Evolutionary conservation across 202 grass and related monocot genomes (phyloP), one percentile per base, ranked within the genome.

Genomic region (Carex arenaria): DNA sequence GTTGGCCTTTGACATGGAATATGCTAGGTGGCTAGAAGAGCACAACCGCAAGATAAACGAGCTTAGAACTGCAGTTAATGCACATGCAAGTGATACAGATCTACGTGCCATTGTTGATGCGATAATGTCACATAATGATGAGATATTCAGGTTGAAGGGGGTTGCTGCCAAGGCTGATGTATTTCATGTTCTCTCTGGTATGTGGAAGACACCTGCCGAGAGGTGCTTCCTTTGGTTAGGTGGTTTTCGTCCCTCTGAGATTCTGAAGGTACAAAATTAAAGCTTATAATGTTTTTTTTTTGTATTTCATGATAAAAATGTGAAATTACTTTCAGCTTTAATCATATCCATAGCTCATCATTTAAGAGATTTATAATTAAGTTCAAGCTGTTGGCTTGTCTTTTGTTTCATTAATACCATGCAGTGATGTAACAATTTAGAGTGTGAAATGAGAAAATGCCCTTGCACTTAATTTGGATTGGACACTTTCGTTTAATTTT

Each of bases 131-230:
- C 92, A 94, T 69, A 89, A 94, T 80, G 89, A 98, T 78, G 95
- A 98, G 42, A 93, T 98, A 65, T 94, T 89, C 78, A 92, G 81
- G 87, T 85, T 93, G 32, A 98, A 98, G 86, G 95, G 92, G 40
- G 80, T 90, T 82, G 95, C 95, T 14, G 95, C 95, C 51, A 98
- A 98, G 75, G 80, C 86, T 72, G 95, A 98, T 83, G 92, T 94
- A 52, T 98, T 98, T 85, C 92, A 98, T 82, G 88, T 98, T 52
- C 89, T 95, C 84, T 98, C 95, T 54, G 94, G 94, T 84, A 97
- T 97, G 94, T 97, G 94, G 94, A 94, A 97, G 84, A 93, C 94
- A 87, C 94, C 92, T 56, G 92, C 94, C 3, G 94, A 97, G 82
- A 92, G 94, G 54, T 94, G 94, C 83, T 97, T 97, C 89, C 83